Evolutionary conservation across 768 basidiomycete genomes (phyloP).

Genomic region (Tylopilus sp.): DNA sequence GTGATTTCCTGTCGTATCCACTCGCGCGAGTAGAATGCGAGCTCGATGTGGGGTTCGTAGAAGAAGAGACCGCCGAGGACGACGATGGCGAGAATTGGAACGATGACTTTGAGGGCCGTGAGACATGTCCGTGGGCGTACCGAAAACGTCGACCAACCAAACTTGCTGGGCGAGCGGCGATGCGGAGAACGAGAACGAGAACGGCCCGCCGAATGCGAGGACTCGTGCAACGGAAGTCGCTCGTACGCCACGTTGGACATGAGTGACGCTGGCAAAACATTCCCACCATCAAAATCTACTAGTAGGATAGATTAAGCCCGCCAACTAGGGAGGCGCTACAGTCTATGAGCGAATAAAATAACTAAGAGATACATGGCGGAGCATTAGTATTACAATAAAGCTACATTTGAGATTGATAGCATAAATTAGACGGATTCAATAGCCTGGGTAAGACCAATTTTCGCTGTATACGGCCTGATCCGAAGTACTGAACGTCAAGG

Average conservation of each 20-base stretch:
- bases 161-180: slow-evolving; percentile 24
- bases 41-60: slow-evolving; percentile 84
- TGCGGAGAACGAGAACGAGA: slow-evolving; percentile 28
- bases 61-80: slow-evolving; percentile 50
- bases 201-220: slow-evolving; percentile 29
- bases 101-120: slow-evolving; percentile 41
- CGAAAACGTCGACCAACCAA: slow-evolving; percentile 20
- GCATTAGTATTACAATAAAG: neutral
- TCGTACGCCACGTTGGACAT: slow-evolving; percentile 45
- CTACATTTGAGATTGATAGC: slow-evolving; percentile 1
- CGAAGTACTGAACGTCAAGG: neutral
- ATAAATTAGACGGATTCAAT: too few species aligned
- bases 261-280: too few species aligned
- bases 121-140: slow-evolving; percentile 38
- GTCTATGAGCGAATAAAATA: neutral
- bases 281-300: neutral
- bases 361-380: neutral
- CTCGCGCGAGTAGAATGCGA: slow-evolving; percentile 69
- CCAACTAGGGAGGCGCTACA: too few species aligned
- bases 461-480: neutral
- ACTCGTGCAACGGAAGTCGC: slow-evolving; percentile 49
- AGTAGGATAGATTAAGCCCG: too few species aligned
- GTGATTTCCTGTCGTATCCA: slow-evolving; percentile 78
- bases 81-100: slow-evolving; percentile 37
- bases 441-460: neutral